These are phyloP conservation scores for Clitopilus hobsonii DNA, from an alignment of 768 basidiomycete species.

Conservation along the genomic window DNA sequence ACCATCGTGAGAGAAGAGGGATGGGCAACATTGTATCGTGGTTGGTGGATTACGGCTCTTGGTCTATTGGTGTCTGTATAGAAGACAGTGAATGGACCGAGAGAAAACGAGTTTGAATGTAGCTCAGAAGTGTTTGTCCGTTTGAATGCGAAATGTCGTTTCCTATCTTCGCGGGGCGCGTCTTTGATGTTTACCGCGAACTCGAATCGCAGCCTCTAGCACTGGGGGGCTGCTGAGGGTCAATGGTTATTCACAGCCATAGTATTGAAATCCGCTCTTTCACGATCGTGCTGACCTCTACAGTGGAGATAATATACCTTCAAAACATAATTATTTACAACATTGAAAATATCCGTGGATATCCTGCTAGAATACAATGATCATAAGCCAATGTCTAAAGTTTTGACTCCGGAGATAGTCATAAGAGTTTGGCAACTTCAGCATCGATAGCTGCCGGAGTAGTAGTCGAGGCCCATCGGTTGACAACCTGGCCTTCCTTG, in stretches of 20 bases:
- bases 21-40: conserved; percentile 12
- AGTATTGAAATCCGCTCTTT: no score
- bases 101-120: no score
- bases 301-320: background rate
- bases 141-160: no score
- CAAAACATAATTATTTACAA: background rate
- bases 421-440: conserved; percentile 59
- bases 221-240: no score
- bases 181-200: no score
- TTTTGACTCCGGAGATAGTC: background rate
- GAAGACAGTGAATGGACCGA: no score
- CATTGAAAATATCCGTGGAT: background rate
- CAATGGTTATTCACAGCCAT: no score
- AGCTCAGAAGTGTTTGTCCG: no score
- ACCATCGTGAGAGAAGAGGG: conserved; percentile 14
- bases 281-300: background rate
- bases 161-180: no score
- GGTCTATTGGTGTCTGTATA: conserved; percentile 2
- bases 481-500: conserved; percentile 68
- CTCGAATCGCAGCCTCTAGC: no score
- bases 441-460: conserved; percentile 59
- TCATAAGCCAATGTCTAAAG: background rate
- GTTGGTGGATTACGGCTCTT: conserved; percentile 12
- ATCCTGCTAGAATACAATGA: background rate
- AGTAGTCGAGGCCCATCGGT: conserved; percentile 76